phyloP scores from a whole-genome alignment of 75 land plant genomes.

The Pinus tabuliformis region DNA sequence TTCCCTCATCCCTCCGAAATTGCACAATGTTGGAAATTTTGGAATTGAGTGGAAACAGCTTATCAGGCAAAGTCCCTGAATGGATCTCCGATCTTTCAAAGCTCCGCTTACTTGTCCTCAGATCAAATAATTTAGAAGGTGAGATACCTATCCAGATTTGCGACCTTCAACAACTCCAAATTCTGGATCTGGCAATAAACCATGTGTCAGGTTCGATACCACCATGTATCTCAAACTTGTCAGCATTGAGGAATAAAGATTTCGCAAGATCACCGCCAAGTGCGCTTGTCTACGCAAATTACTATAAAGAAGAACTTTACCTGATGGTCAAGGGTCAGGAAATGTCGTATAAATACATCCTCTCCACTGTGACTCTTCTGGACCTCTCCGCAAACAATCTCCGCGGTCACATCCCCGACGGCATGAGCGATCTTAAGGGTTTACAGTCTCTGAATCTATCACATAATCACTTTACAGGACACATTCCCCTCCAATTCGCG shows the following conservation, averaged over 20 bases:
- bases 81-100: neutral
- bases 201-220: neutral
- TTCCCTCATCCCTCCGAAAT: neutral
- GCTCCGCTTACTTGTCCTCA: neutral
- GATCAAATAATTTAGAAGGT: neutral
- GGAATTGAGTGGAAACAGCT: neutral
- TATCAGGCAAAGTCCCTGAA: neutral
- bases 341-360: neutral
- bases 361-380: neutral
- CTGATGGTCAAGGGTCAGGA: neutral
- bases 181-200: conserved; percentile 4
- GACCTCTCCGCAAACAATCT: conserved; percentile 12
- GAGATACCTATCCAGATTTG: neutral
- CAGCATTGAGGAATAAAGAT: neutral
- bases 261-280: neutral
- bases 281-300: neutral
- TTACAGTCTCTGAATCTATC: conserved; percentile 8
- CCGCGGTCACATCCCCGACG: conserved; percentile 1
- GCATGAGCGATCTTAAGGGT: neutral
- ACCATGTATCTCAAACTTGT: neutral
- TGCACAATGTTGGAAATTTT: neutral
- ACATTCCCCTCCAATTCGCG: neutral
- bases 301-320: neutral
- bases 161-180: neutral
- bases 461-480: conserved; percentile 6